Evolutionary conservation across 495 filamentous ascomycete genomes (phyloP), one percentile per base, ranked within the genome.

Genomic region (Penicillium malachiteum): DNA sequence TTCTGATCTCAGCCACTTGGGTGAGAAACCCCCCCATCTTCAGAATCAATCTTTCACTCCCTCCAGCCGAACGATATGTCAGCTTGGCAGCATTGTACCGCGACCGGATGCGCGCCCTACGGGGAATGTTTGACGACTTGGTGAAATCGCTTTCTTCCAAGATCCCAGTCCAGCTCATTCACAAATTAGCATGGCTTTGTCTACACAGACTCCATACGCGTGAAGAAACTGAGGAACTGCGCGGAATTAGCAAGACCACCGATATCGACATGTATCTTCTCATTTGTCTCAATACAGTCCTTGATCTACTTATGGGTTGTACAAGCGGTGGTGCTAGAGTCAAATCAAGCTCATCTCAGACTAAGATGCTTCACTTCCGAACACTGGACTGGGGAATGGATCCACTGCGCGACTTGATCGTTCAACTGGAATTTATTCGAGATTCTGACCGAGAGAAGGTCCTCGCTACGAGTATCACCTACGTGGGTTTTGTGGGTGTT

Each of bases 301-400:
- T 89, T 4, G 86, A 89, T 66, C 63, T 80, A 12, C 71, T 87
- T 21, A 81, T 89, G 72, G 86, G 86, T 2, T 89, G 85, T 62
- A 86, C 84, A 13, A 86, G 81, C 60, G 85, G 85, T 14, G 84
- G 70, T 2, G 76, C 74, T 1, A 54, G 67, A 51, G 54, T 51
- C 2, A 60, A 69, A 33, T 57, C 65, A 1, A 60, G 49, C 16
- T 10, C 18, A 30, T 50, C 55, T 1, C 42, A 63, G 21, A 52
- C 53, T 0, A 69, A 58, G 44, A 81, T 87, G 75, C 56, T 87
- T 56, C 86, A 88, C 66, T 89, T 87, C 58, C 71, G 86, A 8
- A 86, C 84, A 3, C 65, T 89, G 45, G 86, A 89, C 59, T 89
- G 85, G 85, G 80, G 72, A 0, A 88, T 89, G 85, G 78, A 85